These are phyloP conservation scores for Hypoxylon perforatum DNA, from an alignment of 495 filamentous ascomycete species.

Conservation along the genomic window DNA sequence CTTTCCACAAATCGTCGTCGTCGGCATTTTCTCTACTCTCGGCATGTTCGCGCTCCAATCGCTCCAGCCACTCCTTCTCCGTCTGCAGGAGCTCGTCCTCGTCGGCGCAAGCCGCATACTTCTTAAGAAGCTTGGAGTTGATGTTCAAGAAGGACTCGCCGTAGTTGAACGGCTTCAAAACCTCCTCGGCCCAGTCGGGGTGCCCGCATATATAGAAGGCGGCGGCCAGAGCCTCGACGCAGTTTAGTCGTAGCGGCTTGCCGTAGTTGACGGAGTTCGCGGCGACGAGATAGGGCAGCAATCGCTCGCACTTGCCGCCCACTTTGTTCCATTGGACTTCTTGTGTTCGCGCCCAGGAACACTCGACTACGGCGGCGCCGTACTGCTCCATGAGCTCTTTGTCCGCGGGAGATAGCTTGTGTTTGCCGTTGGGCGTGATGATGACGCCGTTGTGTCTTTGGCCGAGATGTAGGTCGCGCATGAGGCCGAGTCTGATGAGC, in stretches of 20 bases:
- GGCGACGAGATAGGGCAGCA: constrained; percentile 95
- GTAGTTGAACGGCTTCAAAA: constrained; percentile 87
- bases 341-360: constrained; percentile 91
- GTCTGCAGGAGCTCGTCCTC: constrained; percentile 90
- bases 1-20: constrained; percentile 79
- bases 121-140: constrained; percentile 82
- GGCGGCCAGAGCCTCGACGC: constrained; percentile 92
- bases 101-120: constrained; percentile 82
- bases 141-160: constrained; percentile 88
- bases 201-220: constrained; percentile 93
- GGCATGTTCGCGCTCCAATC: constrained; percentile 89
- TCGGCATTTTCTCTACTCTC: constrained; percentile 77
- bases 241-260: constrained; percentile 92
- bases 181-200: constrained; percentile 85
- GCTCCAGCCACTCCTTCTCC: constrained; percentile 86
- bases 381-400: constrained; percentile 81
- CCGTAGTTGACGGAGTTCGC: constrained; percentile 98
- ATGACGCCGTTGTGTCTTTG: constrained; percentile 92
- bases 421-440: constrained; percentile 93
- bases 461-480: constrained; percentile 92
- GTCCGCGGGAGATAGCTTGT: constrained; percentile 83
- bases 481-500: constrained; percentile 88
- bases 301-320: constrained; percentile 91
- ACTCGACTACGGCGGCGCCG: constrained; percentile 96
- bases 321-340: constrained; percentile 93